Evolutionary conservation across 495 filamentous ascomycete species (phyloP).

Genomic region (Sporormia fimetaria): DNA sequence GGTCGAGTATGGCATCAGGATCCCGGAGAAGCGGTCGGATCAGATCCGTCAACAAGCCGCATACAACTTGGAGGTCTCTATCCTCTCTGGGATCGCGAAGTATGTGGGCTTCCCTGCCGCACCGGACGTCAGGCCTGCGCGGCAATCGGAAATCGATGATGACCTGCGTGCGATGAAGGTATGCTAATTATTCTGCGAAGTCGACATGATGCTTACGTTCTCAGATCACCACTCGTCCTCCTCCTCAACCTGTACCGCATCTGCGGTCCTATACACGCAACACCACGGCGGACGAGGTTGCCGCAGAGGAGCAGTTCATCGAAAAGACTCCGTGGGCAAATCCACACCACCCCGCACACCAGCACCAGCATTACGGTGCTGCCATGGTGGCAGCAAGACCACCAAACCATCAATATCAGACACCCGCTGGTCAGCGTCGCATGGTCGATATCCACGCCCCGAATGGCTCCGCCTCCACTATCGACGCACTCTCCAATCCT

Average conservation of each 20-base stretch:
- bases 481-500: conserved; percentile 37
- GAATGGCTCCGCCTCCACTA: conserved; percentile 47
- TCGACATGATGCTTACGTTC: no score
- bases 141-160: conserved; percentile 63
- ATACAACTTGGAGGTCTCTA: conserved; percentile 87
- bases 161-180: conserved; percentile 87
- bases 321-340: conserved; percentile 82
- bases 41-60: conserved; percentile 68
- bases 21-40: conserved; percentile 56
- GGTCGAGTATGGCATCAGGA: conserved; percentile 52
- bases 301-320: conserved; percentile 71
- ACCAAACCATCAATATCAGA: conserved; percentile 34
- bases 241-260: conserved; percentile 11
- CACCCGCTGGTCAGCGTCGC: conserved; percentile 44
- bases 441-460: conserved; percentile 42
- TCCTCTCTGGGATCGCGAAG: conserved; percentile 82
- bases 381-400: conserved; percentile 14
- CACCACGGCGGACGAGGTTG: conserved; percentile 37
- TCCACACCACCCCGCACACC: conserved; percentile 67
- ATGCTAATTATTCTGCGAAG: conserved; percentile 36
- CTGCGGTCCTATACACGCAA: conserved; percentile 28
- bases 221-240: conserved; percentile 21
- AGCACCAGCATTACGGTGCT: conserved; percentile 20
- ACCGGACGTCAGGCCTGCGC: conserved; percentile 62
- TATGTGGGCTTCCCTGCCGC: conserved; percentile 92